A percentile compares a stretch with the other conserved stretches of the same genome.
These are phyloP conservation scores for Orobanche coerulescens DNA, from an alignment of 257 asterid genomes.

Conservation along the genomic window DNA sequence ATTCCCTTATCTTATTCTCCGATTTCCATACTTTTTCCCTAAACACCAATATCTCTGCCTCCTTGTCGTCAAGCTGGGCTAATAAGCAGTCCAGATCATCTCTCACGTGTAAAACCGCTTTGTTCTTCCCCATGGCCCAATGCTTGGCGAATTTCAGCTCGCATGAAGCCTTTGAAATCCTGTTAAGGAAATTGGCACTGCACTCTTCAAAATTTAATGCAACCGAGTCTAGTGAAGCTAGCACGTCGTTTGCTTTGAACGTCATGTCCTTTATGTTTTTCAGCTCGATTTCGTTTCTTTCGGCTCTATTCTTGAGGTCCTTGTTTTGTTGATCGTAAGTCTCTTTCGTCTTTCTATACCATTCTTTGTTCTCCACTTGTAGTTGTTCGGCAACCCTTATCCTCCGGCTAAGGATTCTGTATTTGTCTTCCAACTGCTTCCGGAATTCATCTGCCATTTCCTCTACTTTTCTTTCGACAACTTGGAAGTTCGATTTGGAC, in stretches of 20 bases:
- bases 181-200: constrained; percentile 43
- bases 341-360: constrained; percentile 44
- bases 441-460: constrained; percentile 60
- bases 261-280: constrained; percentile 41
- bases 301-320: constrained; percentile 38
- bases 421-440: constrained; percentile 59
- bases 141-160: constrained; percentile 59
- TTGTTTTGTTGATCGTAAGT: constrained; percentile 31
- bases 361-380: constrained; percentile 67
- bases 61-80: constrained; percentile 56
- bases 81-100: constrained; percentile 50
- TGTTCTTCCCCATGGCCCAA: constrained; percentile 64
- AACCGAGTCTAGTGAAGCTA: constrained; percentile 44
- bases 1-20: constrained; percentile 57
- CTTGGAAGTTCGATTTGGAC: constrained; percentile 33
- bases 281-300: constrained; percentile 23
- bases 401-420: constrained; percentile 63
- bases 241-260: constrained; percentile 36
- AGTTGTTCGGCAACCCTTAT: constrained; percentile 81
- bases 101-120: constrained; percentile 26
- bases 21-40: constrained; percentile 62
- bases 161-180: constrained; percentile 61
- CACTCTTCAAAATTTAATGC: constrained; percentile 53
- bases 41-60: constrained; percentile 47
- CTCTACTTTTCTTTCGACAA: constrained; percentile 50